phyloP scores from a whole-genome alignment of 371 early-diverging fungal species.

The Mortierella sp. region DNA sequence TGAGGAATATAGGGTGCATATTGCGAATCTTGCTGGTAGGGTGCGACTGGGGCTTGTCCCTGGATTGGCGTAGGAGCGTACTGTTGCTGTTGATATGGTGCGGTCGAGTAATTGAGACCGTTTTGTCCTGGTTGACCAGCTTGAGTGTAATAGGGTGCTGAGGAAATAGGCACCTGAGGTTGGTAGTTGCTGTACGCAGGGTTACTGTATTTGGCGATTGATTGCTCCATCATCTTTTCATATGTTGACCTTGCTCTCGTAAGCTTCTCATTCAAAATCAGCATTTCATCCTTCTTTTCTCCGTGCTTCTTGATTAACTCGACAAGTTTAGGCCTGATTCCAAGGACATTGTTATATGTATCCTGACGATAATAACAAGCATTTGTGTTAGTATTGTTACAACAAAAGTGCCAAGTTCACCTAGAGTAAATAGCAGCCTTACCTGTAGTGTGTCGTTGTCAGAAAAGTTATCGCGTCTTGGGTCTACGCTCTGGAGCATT shows the following conservation, averaged over 20 bases:
- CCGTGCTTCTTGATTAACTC: conserved; percentile 55
- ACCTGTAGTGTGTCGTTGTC: conserved; percentile 91
- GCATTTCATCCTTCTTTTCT: conserved; percentile 56
- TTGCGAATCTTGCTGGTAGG: conserved; percentile 27
- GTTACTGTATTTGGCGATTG: conserved; percentile 52
- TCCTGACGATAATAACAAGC: conserved; percentile 26
- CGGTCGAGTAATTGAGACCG: conserved; percentile 23
- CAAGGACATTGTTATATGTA: conserved; percentile 46
- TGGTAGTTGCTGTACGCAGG: conserved; percentile 30
- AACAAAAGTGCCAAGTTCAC: neutral
- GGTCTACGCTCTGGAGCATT: conserved; percentile 82
- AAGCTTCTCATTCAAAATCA: conserved; percentile 44
- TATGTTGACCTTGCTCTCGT: conserved; percentile 47
- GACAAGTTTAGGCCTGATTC: conserved; percentile 47
- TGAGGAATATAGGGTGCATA: conserved; percentile 44
- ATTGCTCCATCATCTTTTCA: conserved; percentile 58
- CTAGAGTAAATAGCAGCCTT: neutral
- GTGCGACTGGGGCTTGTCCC: conserved; percentile 21
- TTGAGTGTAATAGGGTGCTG: conserved; percentile 14
- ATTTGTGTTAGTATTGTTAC: neutral
- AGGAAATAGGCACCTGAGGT: conserved; percentile 11
- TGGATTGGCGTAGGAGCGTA: conserved; percentile 24
- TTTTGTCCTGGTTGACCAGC: conserved; percentile 21
- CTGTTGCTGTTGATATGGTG: conserved; percentile 32
- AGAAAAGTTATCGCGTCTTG: conserved; percentile 83